Evolutionary conservation across 2,329 filamentous ascomycete species (phyloP).

Genomic region (Phialophora expanda): DNA sequence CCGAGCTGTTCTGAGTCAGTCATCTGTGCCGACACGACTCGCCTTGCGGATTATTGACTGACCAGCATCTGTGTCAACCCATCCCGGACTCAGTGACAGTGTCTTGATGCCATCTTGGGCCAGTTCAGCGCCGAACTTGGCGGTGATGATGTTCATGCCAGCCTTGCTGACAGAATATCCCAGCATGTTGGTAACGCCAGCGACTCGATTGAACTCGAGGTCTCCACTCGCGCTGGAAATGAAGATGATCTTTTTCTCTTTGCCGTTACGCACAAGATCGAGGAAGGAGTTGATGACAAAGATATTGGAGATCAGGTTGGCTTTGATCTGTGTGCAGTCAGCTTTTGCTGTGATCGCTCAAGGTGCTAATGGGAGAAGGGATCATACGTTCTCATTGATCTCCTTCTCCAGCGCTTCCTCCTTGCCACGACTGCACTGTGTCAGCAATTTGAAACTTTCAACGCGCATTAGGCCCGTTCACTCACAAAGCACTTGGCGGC

Average conservation of each 20-base stretch:
- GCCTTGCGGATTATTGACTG: background rate
- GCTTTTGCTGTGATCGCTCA: too few relatives aligned
- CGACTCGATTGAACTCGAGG: background rate
- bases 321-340: background rate
- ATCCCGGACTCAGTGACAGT: background rate
- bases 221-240: background rate
- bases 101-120: background rate
- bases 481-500: background rate
- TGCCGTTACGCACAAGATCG: background rate
- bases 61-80: background rate
- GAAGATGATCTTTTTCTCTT: background rate
- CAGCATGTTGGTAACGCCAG: background rate
- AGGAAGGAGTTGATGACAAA: background rate
- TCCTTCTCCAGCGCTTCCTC: background rate
- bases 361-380: too few relatives aligned
- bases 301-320: background rate
- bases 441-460: background rate
- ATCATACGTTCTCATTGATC: background rate
- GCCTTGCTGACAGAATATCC: background rate
- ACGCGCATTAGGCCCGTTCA: background rate
- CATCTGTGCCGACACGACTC: background rate
- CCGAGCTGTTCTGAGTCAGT: background rate
- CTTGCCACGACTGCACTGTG: background rate
- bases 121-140: background rate
- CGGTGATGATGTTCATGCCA: background rate